Evolutionary conservation across 768 basidiomycete species (phyloP).

Genomic region (Lactarius deliciosus): DNA sequence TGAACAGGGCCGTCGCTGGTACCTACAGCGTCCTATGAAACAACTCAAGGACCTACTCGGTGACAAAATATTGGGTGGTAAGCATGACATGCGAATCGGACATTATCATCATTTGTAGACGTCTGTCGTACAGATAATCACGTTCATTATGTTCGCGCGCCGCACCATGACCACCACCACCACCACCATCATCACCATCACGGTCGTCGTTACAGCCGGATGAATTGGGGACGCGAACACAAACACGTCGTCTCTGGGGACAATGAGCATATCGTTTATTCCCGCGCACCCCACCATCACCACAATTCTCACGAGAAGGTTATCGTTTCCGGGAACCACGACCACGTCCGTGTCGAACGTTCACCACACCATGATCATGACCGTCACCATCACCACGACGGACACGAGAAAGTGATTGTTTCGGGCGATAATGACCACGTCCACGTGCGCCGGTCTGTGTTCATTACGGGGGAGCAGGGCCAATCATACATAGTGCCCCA

Average conservation of each 20-base stretch:
- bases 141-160: conserved; percentile 10
- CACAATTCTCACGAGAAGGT: conserved; percentile 7
- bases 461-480: conserved; percentile 29
- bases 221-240: neutral
- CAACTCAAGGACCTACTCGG: conserved; percentile 29
- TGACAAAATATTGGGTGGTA: conserved; percentile 11
- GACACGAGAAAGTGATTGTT: conserved; percentile 30
- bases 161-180: conserved; percentile 13
- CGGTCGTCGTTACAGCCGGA: neutral
- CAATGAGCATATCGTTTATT: conserved; percentile 2
- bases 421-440: conserved; percentile 28
- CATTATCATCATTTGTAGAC: conserved; percentile 1
- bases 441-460: conserved; percentile 26
- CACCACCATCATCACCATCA: conserved; percentile 24
- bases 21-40: conserved; percentile 28
- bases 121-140: conserved; percentile 3
- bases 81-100: neutral
- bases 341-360: conserved; percentile 23
- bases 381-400: conserved; percentile 6
- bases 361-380: conserved; percentile 3
- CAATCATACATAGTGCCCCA: conserved; percentile 28
- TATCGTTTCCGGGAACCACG: conserved; percentile 11
- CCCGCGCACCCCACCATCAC: conserved; percentile 17
- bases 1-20: conserved; percentile 28
- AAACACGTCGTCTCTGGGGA: neutral